These are phyloP conservation scores for Sclerospora graminicola DNA, from an alignment of 352 stramenopile species.

Conservation along the genomic window DNA sequence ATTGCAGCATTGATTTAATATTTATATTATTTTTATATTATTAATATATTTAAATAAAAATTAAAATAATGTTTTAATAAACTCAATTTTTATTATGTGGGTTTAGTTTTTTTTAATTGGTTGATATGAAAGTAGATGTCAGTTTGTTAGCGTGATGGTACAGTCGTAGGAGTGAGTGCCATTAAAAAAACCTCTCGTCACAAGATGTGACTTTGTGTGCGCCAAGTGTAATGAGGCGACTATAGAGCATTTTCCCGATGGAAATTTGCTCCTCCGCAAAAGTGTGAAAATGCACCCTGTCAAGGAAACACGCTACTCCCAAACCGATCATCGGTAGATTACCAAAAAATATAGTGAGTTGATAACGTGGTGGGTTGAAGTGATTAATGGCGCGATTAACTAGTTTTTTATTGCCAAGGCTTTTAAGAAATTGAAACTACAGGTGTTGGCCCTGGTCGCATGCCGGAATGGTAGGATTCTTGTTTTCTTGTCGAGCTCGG, in stretches of 20 bases:
- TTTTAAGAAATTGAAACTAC: constrained; percentile 90
- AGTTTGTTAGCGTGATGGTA: constrained; percentile 71
- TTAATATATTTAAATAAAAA: no score
- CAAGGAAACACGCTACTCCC: constrained; percentile 57
- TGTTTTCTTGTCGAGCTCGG: no score
- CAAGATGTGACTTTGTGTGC: constrained; percentile 82
- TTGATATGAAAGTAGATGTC: constrained; percentile 67
- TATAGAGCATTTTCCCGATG: constrained; percentile 62
- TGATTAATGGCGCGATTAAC: constrained; percentile 1
- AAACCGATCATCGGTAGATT: constrained; percentile 82
- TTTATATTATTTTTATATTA: no score
- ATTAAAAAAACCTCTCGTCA: constrained; percentile 83
- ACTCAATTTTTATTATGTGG: no score
- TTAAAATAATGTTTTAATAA: no score
- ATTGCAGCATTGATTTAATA: constrained; percentile 69
- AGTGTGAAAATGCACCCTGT: constrained; percentile 56
- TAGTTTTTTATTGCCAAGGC: constrained; percentile 21
- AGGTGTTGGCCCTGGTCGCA: constrained; percentile 69
- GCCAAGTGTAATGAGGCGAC: constrained; percentile 69
- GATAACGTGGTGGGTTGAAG: constrained; percentile 4
- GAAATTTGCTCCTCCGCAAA: constrained; percentile 59
- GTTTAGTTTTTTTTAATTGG: no score
- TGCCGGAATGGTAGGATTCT: constrained; percentile 63
- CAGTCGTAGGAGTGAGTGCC: constrained; percentile 71
- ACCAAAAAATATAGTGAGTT: constrained; percentile 82